A percentile compares a stretch with the other conserved stretches of the same genome.
These are phyloP conservation scores for Irpex rosettiformis DNA, from an alignment of 1,284 basidiomycete genomes.

Conservation along the genomic window DNA sequence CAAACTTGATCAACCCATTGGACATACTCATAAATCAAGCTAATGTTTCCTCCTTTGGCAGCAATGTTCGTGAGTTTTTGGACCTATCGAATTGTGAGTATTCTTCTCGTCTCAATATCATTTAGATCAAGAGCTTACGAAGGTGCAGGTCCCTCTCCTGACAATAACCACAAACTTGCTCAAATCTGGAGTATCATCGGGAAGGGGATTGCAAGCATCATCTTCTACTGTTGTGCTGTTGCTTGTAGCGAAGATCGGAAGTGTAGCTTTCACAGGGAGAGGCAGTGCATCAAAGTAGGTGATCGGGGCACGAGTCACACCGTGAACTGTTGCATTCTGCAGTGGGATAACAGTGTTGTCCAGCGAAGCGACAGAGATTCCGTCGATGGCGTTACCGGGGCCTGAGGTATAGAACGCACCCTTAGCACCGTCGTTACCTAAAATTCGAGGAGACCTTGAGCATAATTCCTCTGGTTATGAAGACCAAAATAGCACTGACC, in stretches of 20 bases:
- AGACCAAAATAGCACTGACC: constrained; percentile 18
- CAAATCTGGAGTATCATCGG: constrained; percentile 49
- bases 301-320: constrained; percentile 39
- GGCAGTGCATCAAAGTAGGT: constrained; percentile 39
- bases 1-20: not conserved
- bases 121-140: constrained; percentile 28
- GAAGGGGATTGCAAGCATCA: constrained; percentile 54
- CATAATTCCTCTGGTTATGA: constrained; percentile 1
- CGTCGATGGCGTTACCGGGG: constrained; percentile 46
- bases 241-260: constrained; percentile 42
- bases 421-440: constrained; percentile 35
- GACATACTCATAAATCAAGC: constrained; percentile 53
- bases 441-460: not conserved
- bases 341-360: constrained; percentile 42
- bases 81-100: constrained; percentile 22
- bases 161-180: constrained; percentile 44
- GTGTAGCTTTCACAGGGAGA: constrained; percentile 30
- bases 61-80: constrained; percentile 47
- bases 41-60: constrained; percentile 44
- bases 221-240: constrained; percentile 38
- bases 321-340: constrained; percentile 37
- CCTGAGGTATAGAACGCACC: constrained; percentile 48
- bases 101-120: constrained; percentile 8
- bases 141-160: constrained; percentile 49
- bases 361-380: constrained; percentile 45